phyloP scores from a whole-genome alignment of 257 asterid species.

The Petrea volubilis region DNA sequence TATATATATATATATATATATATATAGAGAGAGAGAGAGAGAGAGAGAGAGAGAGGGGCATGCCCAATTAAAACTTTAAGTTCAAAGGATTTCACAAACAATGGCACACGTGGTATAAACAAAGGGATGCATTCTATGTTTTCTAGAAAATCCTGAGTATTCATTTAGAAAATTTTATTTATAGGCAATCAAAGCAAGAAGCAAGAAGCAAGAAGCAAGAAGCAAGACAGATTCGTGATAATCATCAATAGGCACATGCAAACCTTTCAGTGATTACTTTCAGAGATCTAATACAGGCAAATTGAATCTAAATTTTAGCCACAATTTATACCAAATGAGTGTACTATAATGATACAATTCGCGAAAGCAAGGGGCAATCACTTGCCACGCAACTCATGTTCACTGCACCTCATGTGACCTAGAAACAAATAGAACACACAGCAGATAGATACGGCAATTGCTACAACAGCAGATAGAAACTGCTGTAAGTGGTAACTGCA shows the following conservation, averaged over 20 bases:
- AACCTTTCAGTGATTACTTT: not conserved
- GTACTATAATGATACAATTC: constrained; percentile 5
- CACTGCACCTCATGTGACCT: not conserved
- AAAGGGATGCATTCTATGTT: not conserved
- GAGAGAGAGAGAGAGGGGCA: not conserved
- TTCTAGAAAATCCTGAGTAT: not conserved
- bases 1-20: too few relatives aligned
- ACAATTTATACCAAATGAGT: not conserved
- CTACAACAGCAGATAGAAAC: not conserved
- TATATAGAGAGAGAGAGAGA: not conserved
- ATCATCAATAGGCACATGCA: not conserved
- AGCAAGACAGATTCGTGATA: not conserved
- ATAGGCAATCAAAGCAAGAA: not conserved
- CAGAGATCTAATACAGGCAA: not conserved
- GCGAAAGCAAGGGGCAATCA: not conserved
- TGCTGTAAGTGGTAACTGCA: not conserved
- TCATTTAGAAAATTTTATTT: not conserved
- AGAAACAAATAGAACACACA: not conserved
- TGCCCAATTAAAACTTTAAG: not conserved
- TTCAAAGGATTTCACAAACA: not conserved
- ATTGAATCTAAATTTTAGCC: not conserved
- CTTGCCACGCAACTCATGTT: not conserved
- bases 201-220: too few relatives aligned
- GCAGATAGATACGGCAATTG: not conserved
- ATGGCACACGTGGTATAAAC: not conserved